These are phyloP conservation scores for Diospyros kaki DNA, from an alignment of 148 eudicot species.

Conservation along the genomic window DNA sequence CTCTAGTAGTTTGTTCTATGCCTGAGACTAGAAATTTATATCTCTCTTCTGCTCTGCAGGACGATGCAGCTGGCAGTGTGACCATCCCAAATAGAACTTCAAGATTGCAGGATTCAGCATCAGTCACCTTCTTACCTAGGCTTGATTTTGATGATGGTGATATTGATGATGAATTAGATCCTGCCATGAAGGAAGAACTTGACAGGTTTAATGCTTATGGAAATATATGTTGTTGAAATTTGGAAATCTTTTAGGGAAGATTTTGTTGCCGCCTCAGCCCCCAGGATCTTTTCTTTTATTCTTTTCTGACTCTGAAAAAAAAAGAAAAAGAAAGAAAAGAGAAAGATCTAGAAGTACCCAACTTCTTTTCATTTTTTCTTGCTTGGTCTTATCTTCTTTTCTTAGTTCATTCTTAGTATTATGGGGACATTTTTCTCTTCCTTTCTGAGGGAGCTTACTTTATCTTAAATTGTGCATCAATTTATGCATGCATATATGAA, in stretches of 20 bases:
- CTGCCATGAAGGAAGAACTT: slow-evolving; percentile 75
- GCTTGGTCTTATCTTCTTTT: too few species aligned
- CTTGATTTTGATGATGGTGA: slow-evolving; percentile 64
- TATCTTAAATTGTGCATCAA: neutral
- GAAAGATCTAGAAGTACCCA: neutral
- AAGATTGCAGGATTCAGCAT: slow-evolving; percentile 32
- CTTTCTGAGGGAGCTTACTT: neutral
- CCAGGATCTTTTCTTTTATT: neutral
- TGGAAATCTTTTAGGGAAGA: too few species aligned
- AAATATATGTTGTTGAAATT: neutral
- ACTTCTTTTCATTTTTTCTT: slow-evolving; percentile 2
- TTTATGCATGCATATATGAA: slow-evolving; percentile 1
- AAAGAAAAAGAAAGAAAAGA: neutral
- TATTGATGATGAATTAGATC: slow-evolving; percentile 81
- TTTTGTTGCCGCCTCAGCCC: too few species aligned
- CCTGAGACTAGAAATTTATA: slow-evolving; percentile 12
- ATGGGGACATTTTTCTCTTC: neutral
- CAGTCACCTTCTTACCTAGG: slow-evolving; percentile 35
- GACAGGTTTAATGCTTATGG: slow-evolving; percentile 51
- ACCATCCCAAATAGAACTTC: slow-evolving; percentile 27
- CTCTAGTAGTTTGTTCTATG: neutral
- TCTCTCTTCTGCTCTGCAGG: slow-evolving; percentile 33
- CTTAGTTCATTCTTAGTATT: neutral
- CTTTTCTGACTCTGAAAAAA: neutral
- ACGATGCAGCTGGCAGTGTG: slow-evolving; percentile 27